Base-by-base conservation (phyloP, 1,139 yeast species). In the Sugiyamaella neomexicana region DNA sequence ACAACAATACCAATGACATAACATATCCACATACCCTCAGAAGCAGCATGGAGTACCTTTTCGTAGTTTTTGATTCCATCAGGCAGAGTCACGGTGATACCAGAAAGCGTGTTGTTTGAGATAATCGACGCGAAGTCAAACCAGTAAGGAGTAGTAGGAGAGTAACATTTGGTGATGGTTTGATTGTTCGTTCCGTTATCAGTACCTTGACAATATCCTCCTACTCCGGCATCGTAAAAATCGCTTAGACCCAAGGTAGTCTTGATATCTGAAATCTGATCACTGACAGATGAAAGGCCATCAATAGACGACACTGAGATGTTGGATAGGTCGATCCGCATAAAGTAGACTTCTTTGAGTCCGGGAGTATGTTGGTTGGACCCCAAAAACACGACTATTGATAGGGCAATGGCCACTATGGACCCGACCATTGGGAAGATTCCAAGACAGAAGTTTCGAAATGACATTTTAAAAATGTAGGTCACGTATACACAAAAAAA, bases 121-220 rank as follows among this genome's bases (percentile, higher is more conserved):
- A 84, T 61, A 37, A 85, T 65, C 2, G 70, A 67, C 32, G 77
- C 69, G 1, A 88, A 83, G 65, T 85, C 81, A 62, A 86, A 78
- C 71, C 91, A 86, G 73, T 77, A 80, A 13, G 83, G 79, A 59
- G 77, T 77, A 31, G 54, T 38, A 5, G 76, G 74, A 10, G 70
- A 64, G 39, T 55, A 51, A 62, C 76, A 73, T 43, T 71, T 71
- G 47, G 78, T 70, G 55, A 73, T 36, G 8, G 29, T 13, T 27
- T 50, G 49, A 20, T 40, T 47, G n/a, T 37, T 46, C n/a, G 38
- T 66, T 58, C 74, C 59, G 17, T 57, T 57, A 29, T 66, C 64
- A 37, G 68, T 55, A 23, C 91, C 93, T 62, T 78, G 74, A 69
- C 95, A 87, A 71, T 85, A 86, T 32, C 90, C 91, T 82, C 90